Percentiles rank a stretch among this genome's conserved stretches.
Conservation (phyloP, 73 alveolate species). For the Paramecium biaurelia region DNA sequence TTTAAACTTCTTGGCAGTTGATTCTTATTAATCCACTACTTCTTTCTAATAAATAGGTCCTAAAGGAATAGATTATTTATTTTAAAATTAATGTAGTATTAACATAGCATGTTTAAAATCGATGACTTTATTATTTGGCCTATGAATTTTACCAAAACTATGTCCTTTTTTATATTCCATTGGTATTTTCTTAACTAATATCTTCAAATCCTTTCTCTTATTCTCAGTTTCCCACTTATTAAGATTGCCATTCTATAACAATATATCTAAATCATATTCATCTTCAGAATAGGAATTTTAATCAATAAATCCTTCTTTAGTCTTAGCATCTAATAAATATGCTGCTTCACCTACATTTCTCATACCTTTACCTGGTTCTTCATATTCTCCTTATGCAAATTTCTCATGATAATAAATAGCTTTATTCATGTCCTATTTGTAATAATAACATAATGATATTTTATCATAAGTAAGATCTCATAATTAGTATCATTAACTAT, state of each 20-base stretch:
- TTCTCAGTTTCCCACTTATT: slow-evolving; percentile 44
- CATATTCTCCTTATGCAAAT: slow-evolving; percentile 44
- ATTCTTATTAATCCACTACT: not conserved
- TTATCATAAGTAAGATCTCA: slow-evolving; percentile 60
- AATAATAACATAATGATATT: slow-evolving; percentile 42
- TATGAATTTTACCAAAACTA: slow-evolving; percentile 45
- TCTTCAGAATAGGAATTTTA: slow-evolving; percentile 37
- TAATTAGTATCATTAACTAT: slow-evolving; percentile 52
- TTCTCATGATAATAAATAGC: slow-evolving; percentile 60
- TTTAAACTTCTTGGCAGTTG: not conserved
- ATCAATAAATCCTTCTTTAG: slow-evolving; percentile 24
- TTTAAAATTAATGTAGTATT: not conserved
- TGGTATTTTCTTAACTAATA: not conserved
- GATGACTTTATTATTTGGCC: not conserved
- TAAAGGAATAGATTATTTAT: not conserved
- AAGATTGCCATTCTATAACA: slow-evolving; percentile 14
- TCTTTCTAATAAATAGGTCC: slow-evolving; percentile 12
- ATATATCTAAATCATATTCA: slow-evolving; percentile 41
- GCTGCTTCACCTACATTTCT: slow-evolving; percentile 44
- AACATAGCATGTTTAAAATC: slow-evolving; percentile 23
- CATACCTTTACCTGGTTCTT: slow-evolving; percentile 23
- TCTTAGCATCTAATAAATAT: not conserved
- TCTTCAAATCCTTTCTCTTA: not conserved
- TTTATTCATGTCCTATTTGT: slow-evolving; percentile 48
- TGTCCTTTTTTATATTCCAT: slow-evolving; percentile 43